Evolutionary conservation across 805 yeast species (phyloP).

Genomic region (Ogataea dorogensis): DNA sequence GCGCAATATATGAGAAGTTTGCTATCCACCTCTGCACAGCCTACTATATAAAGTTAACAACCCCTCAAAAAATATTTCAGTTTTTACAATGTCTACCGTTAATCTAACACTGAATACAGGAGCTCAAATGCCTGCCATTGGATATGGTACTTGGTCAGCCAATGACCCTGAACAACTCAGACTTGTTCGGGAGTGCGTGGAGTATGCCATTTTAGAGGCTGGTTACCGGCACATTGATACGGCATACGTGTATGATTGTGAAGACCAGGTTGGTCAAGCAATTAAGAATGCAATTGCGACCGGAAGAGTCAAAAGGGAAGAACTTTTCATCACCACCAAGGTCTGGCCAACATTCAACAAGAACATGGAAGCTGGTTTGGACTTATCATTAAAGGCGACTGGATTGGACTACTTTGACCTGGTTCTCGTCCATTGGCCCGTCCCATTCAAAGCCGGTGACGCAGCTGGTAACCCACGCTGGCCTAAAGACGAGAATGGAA

Average conservation of each 20-base stretch:
- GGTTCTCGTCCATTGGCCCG: slow-evolving; percentile 49
- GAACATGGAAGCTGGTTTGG: slow-evolving; percentile 35
- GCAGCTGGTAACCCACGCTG: slow-evolving; percentile 20
- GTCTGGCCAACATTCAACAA: slow-evolving; percentile 28
- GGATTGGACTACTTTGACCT: slow-evolving; percentile 44
- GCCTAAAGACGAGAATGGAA: slow-evolving; percentile 28
- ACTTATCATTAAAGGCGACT: slow-evolving; percentile 37
- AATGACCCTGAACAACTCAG: slow-evolving; percentile 3
- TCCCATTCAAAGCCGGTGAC: slow-evolving; percentile 30
- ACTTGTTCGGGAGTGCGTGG: slow-evolving; percentile 18
- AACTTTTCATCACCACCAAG: slow-evolving; percentile 23
- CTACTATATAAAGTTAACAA: too few species aligned
- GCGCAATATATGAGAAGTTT: too few species aligned
- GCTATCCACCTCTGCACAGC: too few species aligned
- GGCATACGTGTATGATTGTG: slow-evolving; percentile 41
- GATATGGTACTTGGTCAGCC: slow-evolving; percentile 25
- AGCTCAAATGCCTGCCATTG: slow-evolving; percentile 21
- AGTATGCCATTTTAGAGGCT: slow-evolving; percentile 18
- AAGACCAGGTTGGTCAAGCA: slow-evolving; percentile 42
- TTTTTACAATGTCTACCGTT: slow-evolving; percentile 1
- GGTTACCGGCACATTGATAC: slow-evolving; percentile 45
- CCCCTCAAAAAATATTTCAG: too few species aligned
- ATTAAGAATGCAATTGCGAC: slow-evolving; percentile 22
- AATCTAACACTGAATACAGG: slow-evolving; percentile 19
- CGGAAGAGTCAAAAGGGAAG: slow-evolving; percentile 16